Percentiles rank a stretch among this genome's conserved stretches.
Conservation (phyloP, 345 rosid genomes). For the Salix brachista region DNA sequence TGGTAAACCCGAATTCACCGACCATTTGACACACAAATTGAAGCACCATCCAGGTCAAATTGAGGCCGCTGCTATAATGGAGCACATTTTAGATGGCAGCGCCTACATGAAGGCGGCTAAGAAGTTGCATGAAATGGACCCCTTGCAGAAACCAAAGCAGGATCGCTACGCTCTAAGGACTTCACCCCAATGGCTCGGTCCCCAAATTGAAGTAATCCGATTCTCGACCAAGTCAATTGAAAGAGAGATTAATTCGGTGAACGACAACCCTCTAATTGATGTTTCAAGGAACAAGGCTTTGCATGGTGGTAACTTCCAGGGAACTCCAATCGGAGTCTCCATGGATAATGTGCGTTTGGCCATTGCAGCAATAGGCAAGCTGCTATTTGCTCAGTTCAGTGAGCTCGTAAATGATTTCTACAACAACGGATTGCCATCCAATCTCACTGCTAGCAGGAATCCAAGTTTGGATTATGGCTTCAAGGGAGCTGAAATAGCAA, state of each 20-base stretch:
- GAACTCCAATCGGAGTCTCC: conserved; percentile 25
- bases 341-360: conserved; percentile 23
- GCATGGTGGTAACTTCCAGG: conserved; percentile 25
- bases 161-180: conserved; percentile 23
- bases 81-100: conserved; percentile 23
- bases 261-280: conserved; percentile 23
- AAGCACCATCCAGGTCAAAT: conserved; percentile 29
- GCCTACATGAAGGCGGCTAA: conserved; percentile 19
- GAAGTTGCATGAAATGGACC: conserved; percentile 19
- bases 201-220: conserved; percentile 23
- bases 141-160: conserved; percentile 27
- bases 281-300: conserved; percentile 24
- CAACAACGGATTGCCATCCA: conserved; percentile 27
- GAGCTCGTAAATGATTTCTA: conserved; percentile 25
- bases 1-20: conserved; percentile 27
- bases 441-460: conserved; percentile 20
- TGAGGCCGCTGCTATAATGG: conserved; percentile 32
- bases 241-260: conserved; percentile 26
- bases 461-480: conserved; percentile 26
- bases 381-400: conserved; percentile 23
- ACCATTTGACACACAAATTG: conserved; percentile 24
- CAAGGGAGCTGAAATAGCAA: conserved; percentile 26
- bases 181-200: conserved; percentile 24
- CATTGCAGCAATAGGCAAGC: conserved; percentile 18
- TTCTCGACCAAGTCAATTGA: conserved; percentile 25